Evolutionary conservation across 257 asterid species (phyloP).

Genomic region (Buddleja alternifolia): DNA sequence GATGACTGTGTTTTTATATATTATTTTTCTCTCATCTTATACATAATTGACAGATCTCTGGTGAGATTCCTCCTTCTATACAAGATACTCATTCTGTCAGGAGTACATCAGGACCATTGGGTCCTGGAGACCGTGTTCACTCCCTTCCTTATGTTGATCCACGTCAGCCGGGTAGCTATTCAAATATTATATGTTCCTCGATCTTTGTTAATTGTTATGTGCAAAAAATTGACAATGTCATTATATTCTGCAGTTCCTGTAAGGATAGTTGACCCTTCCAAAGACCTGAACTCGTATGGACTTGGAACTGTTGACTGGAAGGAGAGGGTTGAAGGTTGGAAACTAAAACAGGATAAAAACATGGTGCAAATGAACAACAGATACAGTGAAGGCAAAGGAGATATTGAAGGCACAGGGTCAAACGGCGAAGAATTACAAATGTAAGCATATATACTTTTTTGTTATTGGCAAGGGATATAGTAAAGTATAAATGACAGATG

Average conservation of each 20-base stretch:
- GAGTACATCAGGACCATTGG: conserved; percentile 96
- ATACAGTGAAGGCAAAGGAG: conserved; percentile 67
- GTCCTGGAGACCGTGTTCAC: conserved; percentile 80
- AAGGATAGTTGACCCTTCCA: conserved; percentile 81
- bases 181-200: not conserved
- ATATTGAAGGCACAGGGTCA: conserved; percentile 72
- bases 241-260: conserved; percentile 72
- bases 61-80: conserved; percentile 76
- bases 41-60: conserved; percentile 58
- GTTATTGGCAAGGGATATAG: not conserved
- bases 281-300: conserved; percentile 81
- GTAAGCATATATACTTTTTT: conserved; percentile 44
- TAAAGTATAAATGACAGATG: not conserved
- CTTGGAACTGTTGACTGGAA: conserved; percentile 96
- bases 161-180: conserved; percentile 75
- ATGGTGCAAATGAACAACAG: conserved; percentile 52
- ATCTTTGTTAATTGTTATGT: conserved; percentile 7
- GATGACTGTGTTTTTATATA: not conserved
- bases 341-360: conserved; percentile 68
- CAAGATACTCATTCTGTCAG: conserved; percentile 83
- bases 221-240: conserved; percentile 14
- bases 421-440: conserved; percentile 77
- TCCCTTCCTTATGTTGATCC: conserved; percentile 88
- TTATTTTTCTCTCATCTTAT: not conserved
- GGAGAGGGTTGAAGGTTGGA: conserved; percentile 93